Percentiles rank a stretch among this genome's conserved stretches.
phyloP scores from a whole-genome alignment of 164 flowering plant genomes.

The Hamamelis virginiana region DNA sequence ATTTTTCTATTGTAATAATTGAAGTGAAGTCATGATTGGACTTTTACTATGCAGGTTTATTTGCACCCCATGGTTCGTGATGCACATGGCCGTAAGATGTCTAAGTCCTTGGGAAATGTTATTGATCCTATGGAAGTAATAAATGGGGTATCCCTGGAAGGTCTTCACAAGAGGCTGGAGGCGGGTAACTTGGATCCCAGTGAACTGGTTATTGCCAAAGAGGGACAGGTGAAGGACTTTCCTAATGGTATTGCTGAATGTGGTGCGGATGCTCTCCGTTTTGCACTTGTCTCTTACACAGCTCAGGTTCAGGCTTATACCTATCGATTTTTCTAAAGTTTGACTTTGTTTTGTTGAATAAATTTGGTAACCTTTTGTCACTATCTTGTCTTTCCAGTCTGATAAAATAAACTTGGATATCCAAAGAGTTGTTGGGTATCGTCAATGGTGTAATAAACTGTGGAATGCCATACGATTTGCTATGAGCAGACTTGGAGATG shows the following conservation, averaged over 20 bases:
- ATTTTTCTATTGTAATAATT: not conserved
- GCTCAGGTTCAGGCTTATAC: conserved; percentile 65
- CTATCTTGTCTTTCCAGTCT: conserved; percentile 51
- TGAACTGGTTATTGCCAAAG: conserved; percentile 60
- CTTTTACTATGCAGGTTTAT: conserved; percentile 60
- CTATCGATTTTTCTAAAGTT: not conserved
- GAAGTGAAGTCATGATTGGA: not conserved
- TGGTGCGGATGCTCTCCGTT: conserved; percentile 96
- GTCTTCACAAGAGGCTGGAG: conserved; percentile 81
- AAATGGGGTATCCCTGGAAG: conserved; percentile 77
- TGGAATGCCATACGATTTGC: conserved; percentile 96
- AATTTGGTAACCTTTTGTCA: not conserved
- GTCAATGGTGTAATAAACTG: conserved; percentile 96
- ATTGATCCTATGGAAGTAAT: conserved; percentile 96
- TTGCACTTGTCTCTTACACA: conserved; percentile 75
- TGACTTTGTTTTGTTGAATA: not conserved
- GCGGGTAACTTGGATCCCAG: conserved; percentile 83
- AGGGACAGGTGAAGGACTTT: conserved; percentile 79
- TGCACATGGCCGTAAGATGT: conserved; percentile 99
- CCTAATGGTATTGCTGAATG: conserved; percentile 88
- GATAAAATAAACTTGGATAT: conserved; percentile 94
- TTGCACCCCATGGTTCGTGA: conserved; percentile 98
- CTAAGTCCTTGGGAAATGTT: conserved; percentile 98
- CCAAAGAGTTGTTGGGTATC: conserved; percentile 94
- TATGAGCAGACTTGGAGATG: conserved; percentile 82